Evolutionary conservation across 2,329 filamentous ascomycete genomes (phyloP), one percentile per base, ranked within the genome.

Genomic region (Hypoxylon sp.): DNA sequence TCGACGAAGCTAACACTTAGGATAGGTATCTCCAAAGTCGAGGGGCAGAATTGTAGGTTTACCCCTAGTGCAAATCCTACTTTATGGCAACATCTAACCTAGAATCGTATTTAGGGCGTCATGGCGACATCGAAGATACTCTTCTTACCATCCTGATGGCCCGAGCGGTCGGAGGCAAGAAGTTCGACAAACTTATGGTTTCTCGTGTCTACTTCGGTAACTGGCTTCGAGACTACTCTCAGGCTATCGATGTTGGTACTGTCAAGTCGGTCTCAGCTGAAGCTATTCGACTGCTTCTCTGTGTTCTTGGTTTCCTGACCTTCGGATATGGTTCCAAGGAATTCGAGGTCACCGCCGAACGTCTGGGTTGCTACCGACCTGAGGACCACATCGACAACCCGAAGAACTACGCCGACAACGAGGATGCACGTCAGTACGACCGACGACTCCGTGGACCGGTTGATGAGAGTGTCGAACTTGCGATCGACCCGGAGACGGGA

Each of bases 151-250:
- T 97, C 28, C 81, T 90, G 50, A 85, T 86, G 81, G 85, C 85
- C 56, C 81, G 79, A 50, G 83, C 82, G 73, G 79, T 84, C 67
- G 83, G 83, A 72, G 83, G 84, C 73, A 94, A 94, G 84, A 97
- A 94, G 76, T 97, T 97, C 81, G 89, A 87, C 83, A 96, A 96
- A 83, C 88, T 97, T 76, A 91, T 90, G 77, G 92, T 97, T 69
- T 92, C 94, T 70, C 89, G 94, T 67, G 92, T 97, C 70, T 98
- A 98, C 83, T 98, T 98, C 82, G 94, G 94, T 71, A 98, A 97
- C 83, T 97, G 94, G 94, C 88, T 97, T 34, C 89, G 87, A 65
- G 94, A 98, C 81, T 98, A 98, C 81, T 96, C 92, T 58, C 94
- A 98, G 80, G 94, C 94, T 67, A 92, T 97, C 74, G 94, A 98